These are phyloP conservation scores for Cryptococcus wingfieldii DNA, from an alignment of 1,284 basidiomycete species.

Conservation along the genomic window DNA sequence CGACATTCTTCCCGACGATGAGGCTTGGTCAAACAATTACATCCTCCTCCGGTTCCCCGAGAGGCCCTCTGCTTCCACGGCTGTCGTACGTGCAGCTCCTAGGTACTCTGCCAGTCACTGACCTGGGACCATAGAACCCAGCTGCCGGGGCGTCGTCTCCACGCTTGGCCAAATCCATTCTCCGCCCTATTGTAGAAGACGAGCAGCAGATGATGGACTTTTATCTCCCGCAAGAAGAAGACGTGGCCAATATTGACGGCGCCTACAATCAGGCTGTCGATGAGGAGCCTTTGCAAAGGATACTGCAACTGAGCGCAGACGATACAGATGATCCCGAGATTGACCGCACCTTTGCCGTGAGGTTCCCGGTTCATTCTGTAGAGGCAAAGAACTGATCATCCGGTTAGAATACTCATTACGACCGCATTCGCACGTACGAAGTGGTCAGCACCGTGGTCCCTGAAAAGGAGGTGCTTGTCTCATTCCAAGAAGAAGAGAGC, in stretches of 20 bases:
- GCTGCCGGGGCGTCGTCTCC: slow-evolving; percentile 51
- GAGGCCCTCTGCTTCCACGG: slow-evolving; percentile 65
- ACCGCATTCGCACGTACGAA: slow-evolving; percentile 44
- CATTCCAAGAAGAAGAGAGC: slow-evolving; percentile 61
- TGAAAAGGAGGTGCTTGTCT: slow-evolving; percentile 70
- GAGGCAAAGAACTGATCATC: not conserved
- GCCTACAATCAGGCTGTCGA: slow-evolving; percentile 23
- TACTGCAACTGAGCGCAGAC: slow-evolving; percentile 17
- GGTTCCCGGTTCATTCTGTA: not conserved
- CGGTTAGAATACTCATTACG: slow-evolving; percentile 31
- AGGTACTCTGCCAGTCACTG: not conserved
- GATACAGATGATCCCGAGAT: slow-evolving; percentile 24
- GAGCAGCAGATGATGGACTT: slow-evolving; percentile 85
- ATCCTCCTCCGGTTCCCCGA: slow-evolving; percentile 84
- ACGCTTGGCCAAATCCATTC: slow-evolving; percentile 73
- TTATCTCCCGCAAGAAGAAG: slow-evolving; percentile 76
- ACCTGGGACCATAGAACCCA: slow-evolving; percentile 55
- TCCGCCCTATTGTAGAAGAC: slow-evolving; percentile 73
- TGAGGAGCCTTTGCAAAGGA: slow-evolving; percentile 17
- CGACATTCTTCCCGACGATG: slow-evolving; percentile 78
- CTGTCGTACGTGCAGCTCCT: slow-evolving; percentile 57
- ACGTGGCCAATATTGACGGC: slow-evolving; percentile 38
- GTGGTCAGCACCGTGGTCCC: slow-evolving; percentile 26
- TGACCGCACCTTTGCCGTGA: slow-evolving; percentile 30
- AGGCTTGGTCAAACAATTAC: slow-evolving; percentile 85